A percentile compares a stretch with the other conserved stretches of the same genome.
Evolutionary conservation across 2,329 filamentous ascomycete species (phyloP).

Genomic region (Chaetomiaceae sp.): DNA sequence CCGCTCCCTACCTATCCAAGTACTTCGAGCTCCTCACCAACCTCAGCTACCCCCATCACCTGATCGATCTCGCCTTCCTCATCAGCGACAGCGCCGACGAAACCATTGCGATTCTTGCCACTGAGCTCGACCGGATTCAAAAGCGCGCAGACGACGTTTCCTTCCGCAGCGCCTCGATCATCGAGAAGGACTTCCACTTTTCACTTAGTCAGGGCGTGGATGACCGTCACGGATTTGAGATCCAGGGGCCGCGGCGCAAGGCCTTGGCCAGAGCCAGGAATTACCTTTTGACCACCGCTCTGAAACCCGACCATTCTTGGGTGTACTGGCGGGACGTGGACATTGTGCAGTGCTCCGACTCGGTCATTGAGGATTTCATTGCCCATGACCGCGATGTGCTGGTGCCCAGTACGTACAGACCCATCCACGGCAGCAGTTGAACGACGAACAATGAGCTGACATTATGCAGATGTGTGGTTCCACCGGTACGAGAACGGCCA

Average conservation of each 20-base stretch:
- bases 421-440: neutral
- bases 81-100: slow-evolving; percentile 90
- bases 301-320: slow-evolving; percentile 95
- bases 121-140: slow-evolving; percentile 84
- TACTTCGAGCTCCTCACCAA: slow-evolving; percentile 91
- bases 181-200: slow-evolving; percentile 87
- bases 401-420: slow-evolving; percentile 70
- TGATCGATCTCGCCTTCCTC: slow-evolving; percentile 93
- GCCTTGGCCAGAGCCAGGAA: slow-evolving; percentile 87
- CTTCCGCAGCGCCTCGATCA: slow-evolving; percentile 76
- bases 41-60: slow-evolving; percentile 86
- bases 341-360: slow-evolving; percentile 81
- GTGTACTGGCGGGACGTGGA: slow-evolving; percentile 98
- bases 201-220: slow-evolving; percentile 71
- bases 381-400: slow-evolving; percentile 89
- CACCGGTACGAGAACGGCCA: slow-evolving; percentile 74
- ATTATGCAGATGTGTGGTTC: slow-evolving; percentile 83
- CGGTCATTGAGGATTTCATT: slow-evolving; percentile 91
- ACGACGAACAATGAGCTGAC: slow-evolving; percentile 24
- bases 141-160: slow-evolving; percentile 70
- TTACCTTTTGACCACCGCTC: slow-evolving; percentile 73
- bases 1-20: slow-evolving; percentile 71
- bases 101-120: slow-evolving; percentile 76
- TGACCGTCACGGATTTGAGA: slow-evolving; percentile 77
- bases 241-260: slow-evolving; percentile 84